These are phyloP conservation scores for Fraxinus baroniana DNA, from an alignment of 305 asterid genomes.

Conservation along the genomic window DNA sequence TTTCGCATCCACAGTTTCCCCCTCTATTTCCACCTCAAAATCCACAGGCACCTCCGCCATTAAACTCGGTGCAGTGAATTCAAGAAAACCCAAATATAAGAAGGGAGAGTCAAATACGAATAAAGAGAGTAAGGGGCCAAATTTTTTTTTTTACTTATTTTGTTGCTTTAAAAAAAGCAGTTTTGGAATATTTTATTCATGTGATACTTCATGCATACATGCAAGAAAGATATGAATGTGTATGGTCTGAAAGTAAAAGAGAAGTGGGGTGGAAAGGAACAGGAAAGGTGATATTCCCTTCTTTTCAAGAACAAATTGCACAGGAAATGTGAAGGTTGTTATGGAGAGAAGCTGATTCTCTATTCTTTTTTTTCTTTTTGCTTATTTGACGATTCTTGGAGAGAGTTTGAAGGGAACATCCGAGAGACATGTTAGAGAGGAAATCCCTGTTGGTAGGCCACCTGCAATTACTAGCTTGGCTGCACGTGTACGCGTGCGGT, in stretches of 20 bases:
- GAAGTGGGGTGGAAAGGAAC: slow-evolving; percentile 18
- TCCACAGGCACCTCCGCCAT: slow-evolving; percentile 42
- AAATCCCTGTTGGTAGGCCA: slow-evolving; percentile 29
- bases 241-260: slow-evolving; percentile 7
- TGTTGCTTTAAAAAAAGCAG: slow-evolving; percentile 11
- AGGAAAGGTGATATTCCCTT: slow-evolving; percentile 10
- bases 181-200: slow-evolving; percentile 16
- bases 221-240: slow-evolving; percentile 22
- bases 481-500: slow-evolving; percentile 22
- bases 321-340: background rate
- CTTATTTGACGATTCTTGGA: background rate
- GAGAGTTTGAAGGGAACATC: background rate
- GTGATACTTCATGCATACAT: slow-evolving; percentile 33
- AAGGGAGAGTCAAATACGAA: background rate
- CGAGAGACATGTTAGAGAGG: slow-evolving; percentile 22
- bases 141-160: background rate
- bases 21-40: slow-evolving; percentile 40
- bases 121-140: background rate
- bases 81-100: background rate
- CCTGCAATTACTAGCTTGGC: slow-evolving; percentile 26
- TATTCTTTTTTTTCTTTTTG: background rate
- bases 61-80: slow-evolving; percentile 8
- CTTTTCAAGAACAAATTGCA: slow-evolving; percentile 12
- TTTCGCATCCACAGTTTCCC: slow-evolving; percentile 29
- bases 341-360: slow-evolving; percentile 23